Evolutionary conservation across 163 green algal genomes (phyloP), one percentile per base, ranked within the genome.

Genomic region (Picocystis sp.): DNA sequence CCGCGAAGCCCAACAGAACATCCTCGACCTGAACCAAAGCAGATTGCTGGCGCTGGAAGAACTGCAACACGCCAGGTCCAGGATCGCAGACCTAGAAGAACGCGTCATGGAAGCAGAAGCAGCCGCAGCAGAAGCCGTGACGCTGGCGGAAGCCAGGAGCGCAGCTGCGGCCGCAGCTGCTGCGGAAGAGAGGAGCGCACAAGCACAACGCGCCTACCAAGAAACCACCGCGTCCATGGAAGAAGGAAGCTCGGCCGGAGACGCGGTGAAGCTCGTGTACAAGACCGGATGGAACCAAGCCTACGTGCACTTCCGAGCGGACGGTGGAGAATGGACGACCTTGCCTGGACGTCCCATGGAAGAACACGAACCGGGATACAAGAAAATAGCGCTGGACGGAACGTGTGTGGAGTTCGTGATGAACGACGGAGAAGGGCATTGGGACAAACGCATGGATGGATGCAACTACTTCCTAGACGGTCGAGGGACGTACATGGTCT

Each of bases 1-100:
- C 47, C 35, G 41, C n/a, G 47, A 54, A 35, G 47, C 47, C 10
- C 47, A 54, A 14, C 47, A 54, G 47, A 33, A 35, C 47, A 54
- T 54, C 47, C 35, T 54, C 19, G 47, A 54, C 47, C 47, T 54
- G 47, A 54, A 54, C 47, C 47, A 54, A 35, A 54, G 47, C 13
- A 54, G 47, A 14, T 14, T 54, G 47, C 38, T 45, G 25, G 47
- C 47, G 13, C 47, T 54, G 47, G 47, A 54, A 8, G 47, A 54
- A 35, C 47, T 54, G 25, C 25, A 33, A 35, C 25, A 54, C 25
- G 47, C 47, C 17, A 22, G 47, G n/a, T 33, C 47, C 47, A 54
- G 41, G 47, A 54, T 54, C 47, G 41, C 38, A 54, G 47, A 54
- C 47, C 47, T 54, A 5, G 47, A 54, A 23, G 47, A 54, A 35